Evolutionary conservation across 768 basidiomycete genomes (phyloP).

Genomic region (Dioszegia crocea): DNA sequence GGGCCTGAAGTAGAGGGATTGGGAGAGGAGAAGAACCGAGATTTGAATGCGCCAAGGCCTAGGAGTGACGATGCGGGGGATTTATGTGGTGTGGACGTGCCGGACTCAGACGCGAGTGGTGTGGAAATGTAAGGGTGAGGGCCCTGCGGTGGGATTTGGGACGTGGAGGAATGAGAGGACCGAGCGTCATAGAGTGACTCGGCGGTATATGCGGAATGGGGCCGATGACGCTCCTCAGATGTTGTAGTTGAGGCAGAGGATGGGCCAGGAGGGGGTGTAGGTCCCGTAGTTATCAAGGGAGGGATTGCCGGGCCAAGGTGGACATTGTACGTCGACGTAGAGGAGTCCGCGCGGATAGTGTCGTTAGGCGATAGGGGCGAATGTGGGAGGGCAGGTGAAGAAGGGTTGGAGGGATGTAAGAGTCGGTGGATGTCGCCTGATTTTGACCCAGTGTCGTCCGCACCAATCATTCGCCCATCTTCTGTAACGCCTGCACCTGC

Average conservation of each 20-base stretch:
- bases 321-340: constrained; percentile 1
- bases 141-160: neutral
- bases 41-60: constrained; percentile 25
- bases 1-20: constrained; percentile 1
- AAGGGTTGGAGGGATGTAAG: too few species aligned
- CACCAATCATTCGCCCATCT: neutral
- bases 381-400: neutral
- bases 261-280: constrained; percentile 8
- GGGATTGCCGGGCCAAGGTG: constrained; percentile 10
- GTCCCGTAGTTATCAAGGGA: neutral
- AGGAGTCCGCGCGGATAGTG: neutral
- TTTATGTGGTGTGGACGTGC: constrained; percentile 22
- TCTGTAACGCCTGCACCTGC: neutral
- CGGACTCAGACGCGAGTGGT: neutral
- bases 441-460: too few species aligned
- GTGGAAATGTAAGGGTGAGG: neutral
- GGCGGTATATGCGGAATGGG: constrained; percentile 11
- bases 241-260: constrained; percentile 14
- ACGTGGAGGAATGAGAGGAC: constrained; percentile 35
- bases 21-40: constrained; percentile 40
- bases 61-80: constrained; percentile 20
- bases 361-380: neutral
- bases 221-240: constrained; percentile 15
- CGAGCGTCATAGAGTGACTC: neutral
- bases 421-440: too few species aligned